phyloP scores from a whole-genome alignment of 768 basidiomycete genomes.

The Suillus sp. region DNA sequence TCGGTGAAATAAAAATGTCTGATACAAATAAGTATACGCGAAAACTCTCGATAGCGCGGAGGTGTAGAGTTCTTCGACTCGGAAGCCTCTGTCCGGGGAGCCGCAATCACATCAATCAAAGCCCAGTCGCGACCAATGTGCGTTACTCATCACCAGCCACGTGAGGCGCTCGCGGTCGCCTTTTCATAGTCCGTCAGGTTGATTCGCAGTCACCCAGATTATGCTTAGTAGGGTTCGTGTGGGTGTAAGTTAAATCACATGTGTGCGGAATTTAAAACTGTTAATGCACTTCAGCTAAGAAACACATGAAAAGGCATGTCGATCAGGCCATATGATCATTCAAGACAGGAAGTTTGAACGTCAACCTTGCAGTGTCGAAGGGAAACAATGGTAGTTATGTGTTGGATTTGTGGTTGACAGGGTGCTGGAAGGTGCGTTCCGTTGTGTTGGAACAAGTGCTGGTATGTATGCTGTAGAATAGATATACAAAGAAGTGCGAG shows the following conservation, averaged over 20 bases:
- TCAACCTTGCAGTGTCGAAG: background rate
- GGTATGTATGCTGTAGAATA: background rate
- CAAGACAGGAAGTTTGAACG: background rate
- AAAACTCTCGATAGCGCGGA: too few relatives aligned
- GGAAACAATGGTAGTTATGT: background rate
- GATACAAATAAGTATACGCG: too few relatives aligned
- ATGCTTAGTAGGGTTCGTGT: background rate
- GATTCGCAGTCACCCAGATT: background rate
- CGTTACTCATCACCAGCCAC: too few relatives aligned
- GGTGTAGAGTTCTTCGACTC: too few relatives aligned
- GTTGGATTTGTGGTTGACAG: background rate
- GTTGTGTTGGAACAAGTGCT: background rate
- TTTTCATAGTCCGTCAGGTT: too few relatives aligned
- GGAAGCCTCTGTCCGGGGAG: too few relatives aligned
- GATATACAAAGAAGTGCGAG: background rate
- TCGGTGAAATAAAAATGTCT: too few relatives aligned
- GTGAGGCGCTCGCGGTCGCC: too few relatives aligned
- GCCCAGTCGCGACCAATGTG: too few relatives aligned
- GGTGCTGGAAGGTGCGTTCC: background rate
- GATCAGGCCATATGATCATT: background rate
- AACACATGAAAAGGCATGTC: background rate
- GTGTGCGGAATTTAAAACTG: background rate
- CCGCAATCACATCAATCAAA: too few relatives aligned
- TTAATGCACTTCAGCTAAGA: background rate
- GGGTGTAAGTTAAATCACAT: background rate